Conservation (phyloP, 2,329 filamentous ascomycete species). For the Scedosporium dehoogii region DNA sequence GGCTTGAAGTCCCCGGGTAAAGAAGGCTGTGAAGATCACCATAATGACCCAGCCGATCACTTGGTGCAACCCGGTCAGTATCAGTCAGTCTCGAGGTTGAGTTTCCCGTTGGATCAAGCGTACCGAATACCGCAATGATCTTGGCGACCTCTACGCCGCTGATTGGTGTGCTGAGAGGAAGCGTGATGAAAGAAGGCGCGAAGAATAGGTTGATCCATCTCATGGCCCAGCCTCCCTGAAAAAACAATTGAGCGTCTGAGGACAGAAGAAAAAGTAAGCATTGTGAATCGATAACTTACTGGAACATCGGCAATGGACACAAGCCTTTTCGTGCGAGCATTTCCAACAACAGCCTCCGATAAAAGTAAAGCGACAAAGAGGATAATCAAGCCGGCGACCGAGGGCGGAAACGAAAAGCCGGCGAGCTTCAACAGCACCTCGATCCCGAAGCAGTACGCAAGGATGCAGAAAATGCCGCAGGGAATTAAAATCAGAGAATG, state of each 20-base stretch:
- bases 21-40: conserved; percentile 41
- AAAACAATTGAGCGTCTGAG: not conserved
- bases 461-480: conserved; percentile 27
- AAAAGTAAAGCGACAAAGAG: conserved; percentile 40
- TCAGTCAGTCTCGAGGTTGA: not conserved
- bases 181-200: conserved; percentile 47
- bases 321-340: conserved; percentile 34
- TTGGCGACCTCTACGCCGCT: conserved; percentile 44
- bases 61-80: conserved; percentile 14
- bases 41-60: conserved; percentile 46
- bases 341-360: conserved; percentile 36
- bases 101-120: conserved; percentile 12
- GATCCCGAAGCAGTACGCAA: conserved; percentile 32
- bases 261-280: not conserved
- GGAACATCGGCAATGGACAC: conserved; percentile 43
- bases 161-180: conserved; percentile 46
- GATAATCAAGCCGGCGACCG: conserved; percentile 46
- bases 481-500: conserved; percentile 42
- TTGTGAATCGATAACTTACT: conserved; percentile 22
- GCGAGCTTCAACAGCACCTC: conserved; percentile 32
- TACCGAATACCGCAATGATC: conserved; percentile 49
- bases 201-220: conserved; percentile 51
- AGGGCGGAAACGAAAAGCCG: conserved; percentile 46
- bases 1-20: conserved; percentile 43
- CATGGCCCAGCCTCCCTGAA: conserved; percentile 44